These are phyloP conservation scores for Pestalotiopsis sp. DNA, from an alignment of 2,329 filamentous ascomycete species.

Conservation along the genomic window DNA sequence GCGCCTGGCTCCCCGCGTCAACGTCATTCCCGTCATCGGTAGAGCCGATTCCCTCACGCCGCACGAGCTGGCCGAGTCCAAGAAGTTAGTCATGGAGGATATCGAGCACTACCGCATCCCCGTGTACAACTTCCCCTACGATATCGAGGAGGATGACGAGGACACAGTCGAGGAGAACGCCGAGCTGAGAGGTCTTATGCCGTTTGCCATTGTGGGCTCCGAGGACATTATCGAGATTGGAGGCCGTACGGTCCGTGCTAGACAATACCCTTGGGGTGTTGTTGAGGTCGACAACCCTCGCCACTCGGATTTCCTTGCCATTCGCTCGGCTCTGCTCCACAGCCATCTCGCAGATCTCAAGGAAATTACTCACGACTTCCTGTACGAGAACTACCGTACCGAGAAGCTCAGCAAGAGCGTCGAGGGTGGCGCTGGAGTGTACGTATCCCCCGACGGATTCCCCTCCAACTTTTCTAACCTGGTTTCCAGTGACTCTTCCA, in stretches of 20 bases:
- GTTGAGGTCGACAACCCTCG: conserved; percentile 99
- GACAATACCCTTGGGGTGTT: conserved; percentile 98
- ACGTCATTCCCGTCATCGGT: conserved; percentile 98
- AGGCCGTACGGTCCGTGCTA: conserved; percentile 86
- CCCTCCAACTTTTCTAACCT: conserved; percentile 30
- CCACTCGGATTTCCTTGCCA: conserved; percentile 97
- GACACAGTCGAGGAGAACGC: conserved; percentile 99
- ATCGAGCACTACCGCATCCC: conserved; percentile 99
- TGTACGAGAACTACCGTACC: conserved; percentile 99
- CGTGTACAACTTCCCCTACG: conserved; percentile 99
- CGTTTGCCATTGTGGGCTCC: conserved; percentile 97
- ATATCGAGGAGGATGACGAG: conserved; percentile 99
- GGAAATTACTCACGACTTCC: conserved; percentile 99
- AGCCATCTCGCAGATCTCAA: conserved; percentile 98
- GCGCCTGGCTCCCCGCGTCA: conserved; percentile 95
- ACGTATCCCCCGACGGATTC: conserved; percentile 50
- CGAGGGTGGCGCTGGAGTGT: conserved; percentile 85
- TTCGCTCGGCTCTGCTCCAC: conserved; percentile 93
- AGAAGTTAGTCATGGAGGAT: conserved; percentile 99
- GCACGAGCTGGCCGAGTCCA: conserved; percentile 94
- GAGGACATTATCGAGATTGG: conserved; percentile 95
- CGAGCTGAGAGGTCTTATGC: conserved; percentile 95
- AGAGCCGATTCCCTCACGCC: conserved; percentile 98
- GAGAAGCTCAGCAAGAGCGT: conserved; percentile 99
- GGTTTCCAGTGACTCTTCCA: conserved; percentile 71